These are phyloP conservation scores for Mikania micrantha DNA, from an alignment of 129 eudicot genomes.

Conservation along the genomic window DNA sequence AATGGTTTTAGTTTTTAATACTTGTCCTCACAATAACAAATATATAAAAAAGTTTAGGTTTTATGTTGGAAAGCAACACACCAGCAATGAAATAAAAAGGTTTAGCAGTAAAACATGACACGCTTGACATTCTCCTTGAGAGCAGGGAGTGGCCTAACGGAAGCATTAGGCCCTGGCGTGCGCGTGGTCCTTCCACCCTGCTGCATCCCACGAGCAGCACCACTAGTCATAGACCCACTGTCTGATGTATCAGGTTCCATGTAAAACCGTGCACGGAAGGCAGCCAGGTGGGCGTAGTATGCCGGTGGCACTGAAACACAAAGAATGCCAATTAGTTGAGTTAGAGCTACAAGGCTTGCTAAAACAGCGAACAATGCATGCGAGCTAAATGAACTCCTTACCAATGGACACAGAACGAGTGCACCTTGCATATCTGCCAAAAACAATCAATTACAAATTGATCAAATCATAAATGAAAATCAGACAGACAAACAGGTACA, in stretches of 20 bases:
- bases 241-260: conserved; percentile 90
- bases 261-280: conserved; percentile 78
- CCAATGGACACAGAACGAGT: conserved; percentile 92
- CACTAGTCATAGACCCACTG: conserved; percentile 55
- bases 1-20: no score
- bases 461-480: not conserved
- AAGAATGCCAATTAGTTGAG: not conserved
- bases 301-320: conserved; percentile 74
- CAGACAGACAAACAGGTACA: no score
- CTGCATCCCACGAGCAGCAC: conserved; percentile 40
- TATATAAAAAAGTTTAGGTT: not conserved
- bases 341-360: no score
- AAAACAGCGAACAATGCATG: no score
- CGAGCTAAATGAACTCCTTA: conserved; percentile 12
- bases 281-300: conserved; percentile 87
- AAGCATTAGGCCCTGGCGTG: conserved; percentile 43
- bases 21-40: no score
- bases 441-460: not conserved
- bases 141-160: conserved; percentile 75
- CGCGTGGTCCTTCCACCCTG: conserved; percentile 55
- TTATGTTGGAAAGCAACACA: not conserved
- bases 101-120: conserved; percentile 75
- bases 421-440: conserved; percentile 80
- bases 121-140: conserved; percentile 77
- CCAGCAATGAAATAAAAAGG: not conserved